A percentile compares a stretch with the other conserved stretches of the same genome.
phyloP scores from a whole-genome alignment of 495 filamentous ascomycete species.

The Tetracladium marchalianum region DNA sequence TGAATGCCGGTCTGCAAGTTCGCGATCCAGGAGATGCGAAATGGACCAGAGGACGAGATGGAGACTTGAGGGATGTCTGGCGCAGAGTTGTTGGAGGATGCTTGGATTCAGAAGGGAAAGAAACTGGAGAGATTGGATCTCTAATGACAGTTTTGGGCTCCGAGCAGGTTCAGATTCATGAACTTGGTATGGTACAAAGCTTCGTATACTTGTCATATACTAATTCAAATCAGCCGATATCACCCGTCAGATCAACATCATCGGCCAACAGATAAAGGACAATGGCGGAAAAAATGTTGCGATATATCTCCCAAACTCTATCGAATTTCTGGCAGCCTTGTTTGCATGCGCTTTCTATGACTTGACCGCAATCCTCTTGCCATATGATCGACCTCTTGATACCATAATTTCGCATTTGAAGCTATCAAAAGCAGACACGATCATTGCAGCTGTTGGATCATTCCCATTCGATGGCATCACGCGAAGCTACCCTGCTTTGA shows the following conservation, averaged over 20 bases:
- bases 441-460: constrained; percentile 81
- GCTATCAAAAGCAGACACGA: constrained; percentile 60
- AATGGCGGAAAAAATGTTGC: constrained; percentile 70
- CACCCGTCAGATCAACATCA: constrained; percentile 76
- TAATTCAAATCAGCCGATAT: constrained; percentile 43
- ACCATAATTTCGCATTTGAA: constrained; percentile 59
- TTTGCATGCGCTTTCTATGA: constrained; percentile 70
- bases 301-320: constrained; percentile 85
- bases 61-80: constrained; percentile 92
- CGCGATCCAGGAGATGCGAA: constrained; percentile 72
- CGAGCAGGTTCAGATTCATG: constrained; percentile 60
- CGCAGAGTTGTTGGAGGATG: constrained; percentile 58
- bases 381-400: constrained; percentile 62
- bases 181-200: constrained; percentile 34
- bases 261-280: constrained; percentile 62
- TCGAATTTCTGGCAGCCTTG: constrained; percentile 65
- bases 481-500: constrained; percentile 55
- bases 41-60: constrained; percentile 73
- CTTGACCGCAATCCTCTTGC: constrained; percentile 70
- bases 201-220: not conserved
- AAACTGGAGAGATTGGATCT: constrained; percentile 55
- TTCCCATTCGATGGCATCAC: constrained; percentile 68
- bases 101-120: constrained; percentile 46
- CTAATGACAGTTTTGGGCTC: constrained; percentile 75
- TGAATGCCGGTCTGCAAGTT: constrained; percentile 74